phyloP scores from a whole-genome alignment of 1,284 basidiomycete species.

The Ganoderma multipileum region DNA sequence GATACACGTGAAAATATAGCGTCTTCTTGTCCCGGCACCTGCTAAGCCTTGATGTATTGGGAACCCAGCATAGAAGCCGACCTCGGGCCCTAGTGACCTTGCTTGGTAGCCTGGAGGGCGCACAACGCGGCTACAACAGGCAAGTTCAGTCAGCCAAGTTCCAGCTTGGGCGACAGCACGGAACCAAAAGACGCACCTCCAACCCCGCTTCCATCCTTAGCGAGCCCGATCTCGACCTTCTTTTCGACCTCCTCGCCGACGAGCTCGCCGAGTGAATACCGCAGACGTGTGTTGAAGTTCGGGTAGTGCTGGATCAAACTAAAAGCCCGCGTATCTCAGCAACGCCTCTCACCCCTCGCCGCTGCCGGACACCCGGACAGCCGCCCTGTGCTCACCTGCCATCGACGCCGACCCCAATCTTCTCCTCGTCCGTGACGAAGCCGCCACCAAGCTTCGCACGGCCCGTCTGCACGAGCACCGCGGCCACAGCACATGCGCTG shows the following conservation, averaged over 20 bases:
- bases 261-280: conserved; percentile 76
- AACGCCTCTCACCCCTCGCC: neutral
- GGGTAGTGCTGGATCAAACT: conserved; percentile 94
- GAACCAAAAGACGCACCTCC: conserved; percentile 71
- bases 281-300: conserved; percentile 78
- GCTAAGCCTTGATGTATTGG: neutral
- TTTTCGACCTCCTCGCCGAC: conserved; percentile 84
- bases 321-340: conserved; percentile 15
- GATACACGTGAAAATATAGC: conserved; percentile 25
- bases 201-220: conserved; percentile 97
- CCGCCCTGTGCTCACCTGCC: conserved; percentile 64
- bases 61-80: neutral
- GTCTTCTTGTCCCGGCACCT: conserved; percentile 15
- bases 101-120: conserved; percentile 72
- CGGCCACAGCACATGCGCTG: conserved; percentile 88
- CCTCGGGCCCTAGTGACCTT: conserved; percentile 37
- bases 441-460: conserved; percentile 56
- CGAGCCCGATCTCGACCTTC: conserved; percentile 86
- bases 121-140: conserved; percentile 70
- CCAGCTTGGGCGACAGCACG: neutral
- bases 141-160: neutral
- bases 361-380: neutral
- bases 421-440: conserved; percentile 50
- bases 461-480: conserved; percentile 84
- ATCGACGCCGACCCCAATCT: conserved; percentile 85